Base-by-base conservation (phyloP, 2,329 filamentous ascomycete species). In the Arthrobotrys entomopaga region DNA sequence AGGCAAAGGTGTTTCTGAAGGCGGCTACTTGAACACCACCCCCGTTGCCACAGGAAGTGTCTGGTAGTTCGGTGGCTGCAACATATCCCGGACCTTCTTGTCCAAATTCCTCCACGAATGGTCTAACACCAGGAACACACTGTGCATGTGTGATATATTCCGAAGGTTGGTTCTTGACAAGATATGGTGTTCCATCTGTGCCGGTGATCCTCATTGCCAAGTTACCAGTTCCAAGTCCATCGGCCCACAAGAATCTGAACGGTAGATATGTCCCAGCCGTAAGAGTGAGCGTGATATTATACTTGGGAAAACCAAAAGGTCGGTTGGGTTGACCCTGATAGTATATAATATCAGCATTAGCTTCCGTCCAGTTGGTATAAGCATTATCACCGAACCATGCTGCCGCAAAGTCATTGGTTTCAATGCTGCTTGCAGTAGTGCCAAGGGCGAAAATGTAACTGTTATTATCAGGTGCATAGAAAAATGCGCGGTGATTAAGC, bases 261-360 rank as follows among this genome's bases (percentile, higher is more conserved):
- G 59, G 59, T 38, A 63, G 40, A 40, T 63, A 63, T 5, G 59
- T 63, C 53, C 59, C 59, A 19, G 26, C 59, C 24, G 48, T 53
- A 22, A 63, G 34, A 16, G 49, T 16, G 29, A 50, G 3, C 46
- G 58, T 61, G 34, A 48, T n/a, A 42, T 22, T 48, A 38, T 61
- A 46, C 46, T 50, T 61, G 42, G 46, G 48, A 38, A 24, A 19
- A 50, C 58, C 58, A 2, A 61, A 38, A n/a, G 42, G 42, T 50
- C 42, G 50, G 22, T 49, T 61, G 16, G 46, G 46, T 22, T 49
- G n/a, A 22, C 46, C 46, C 46, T 49, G 46, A 19, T 48, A 61
- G 19, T 49, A 49, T 10, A 49, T 19, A 20, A 46, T 50, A 20
- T 56, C 53, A 2, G 53, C 53, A 40, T 56, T 56, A 10, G 26